These are phyloP conservation scores for Rutidosis leptorrhynchoides DNA, from an alignment of 129 eudicot genomes.

Conservation along the genomic window DNA sequence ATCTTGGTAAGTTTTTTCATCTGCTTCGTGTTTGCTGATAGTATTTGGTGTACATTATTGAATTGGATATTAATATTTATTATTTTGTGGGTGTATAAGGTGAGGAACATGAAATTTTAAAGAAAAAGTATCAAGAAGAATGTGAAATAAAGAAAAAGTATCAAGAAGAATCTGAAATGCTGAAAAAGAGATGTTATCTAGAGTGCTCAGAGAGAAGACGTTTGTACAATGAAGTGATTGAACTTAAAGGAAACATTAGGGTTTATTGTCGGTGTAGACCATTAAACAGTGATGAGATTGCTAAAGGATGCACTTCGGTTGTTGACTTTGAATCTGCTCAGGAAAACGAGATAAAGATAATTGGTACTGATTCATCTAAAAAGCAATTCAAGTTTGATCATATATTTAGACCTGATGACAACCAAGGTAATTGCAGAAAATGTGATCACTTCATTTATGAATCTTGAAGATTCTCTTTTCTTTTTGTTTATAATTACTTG, in stretches of 20 bases:
- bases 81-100: slow-evolving; percentile 33
- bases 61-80: slow-evolving; percentile 1
- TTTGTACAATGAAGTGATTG: slow-evolving; percentile 87
- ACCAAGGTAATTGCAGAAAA: slow-evolving; percentile 59
- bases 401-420: slow-evolving; percentile 74
- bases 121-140: slow-evolving; percentile 63
- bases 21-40: neutral
- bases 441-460: neutral
- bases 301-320: slow-evolving; percentile 56
- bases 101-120: slow-evolving; percentile 59
- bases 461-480: neutral
- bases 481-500: slow-evolving; percentile 12
- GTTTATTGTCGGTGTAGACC: slow-evolving; percentile 96
- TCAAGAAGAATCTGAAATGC: slow-evolving; percentile 48
- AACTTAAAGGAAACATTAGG: slow-evolving; percentile 93
- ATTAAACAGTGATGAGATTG: slow-evolving; percentile 61
- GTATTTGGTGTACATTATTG: neutral
- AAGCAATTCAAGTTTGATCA: slow-evolving; percentile 93
- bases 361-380: slow-evolving; percentile 63
- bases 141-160: slow-evolving; percentile 43
- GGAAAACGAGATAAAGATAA: slow-evolving; percentile 73
- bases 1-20: slow-evolving; percentile 49
- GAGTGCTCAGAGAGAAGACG: slow-evolving; percentile 66
- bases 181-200: slow-evolving; percentile 61
- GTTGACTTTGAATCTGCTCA: slow-evolving; percentile 73